Percentiles rank a stretch among this genome's conserved stretches.
phyloP scores from a whole-genome alignment of 495 filamentous ascomycete genomes.

The Xylaria acuta region DNA sequence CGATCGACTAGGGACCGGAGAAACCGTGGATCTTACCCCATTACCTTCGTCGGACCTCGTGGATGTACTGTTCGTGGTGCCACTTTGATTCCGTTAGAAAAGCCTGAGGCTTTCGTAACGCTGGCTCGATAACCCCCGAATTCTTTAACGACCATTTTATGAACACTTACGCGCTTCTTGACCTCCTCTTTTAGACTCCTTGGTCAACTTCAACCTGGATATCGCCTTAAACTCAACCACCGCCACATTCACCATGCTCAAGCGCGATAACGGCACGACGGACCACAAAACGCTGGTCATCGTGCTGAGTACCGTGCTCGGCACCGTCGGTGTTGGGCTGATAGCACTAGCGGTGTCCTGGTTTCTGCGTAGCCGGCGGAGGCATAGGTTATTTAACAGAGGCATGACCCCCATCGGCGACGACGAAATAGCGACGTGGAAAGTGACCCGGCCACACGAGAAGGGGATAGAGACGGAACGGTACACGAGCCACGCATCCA shows the following conservation, averaged over 20 bases:
- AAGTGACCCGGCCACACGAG: constrained; percentile 37
- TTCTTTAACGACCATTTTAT: neutral
- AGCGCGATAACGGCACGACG: constrained; percentile 22
- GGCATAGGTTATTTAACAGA: constrained; percentile 47
- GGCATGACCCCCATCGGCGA: constrained; percentile 58
- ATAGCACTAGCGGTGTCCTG: constrained; percentile 40
- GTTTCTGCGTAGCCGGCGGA: constrained; percentile 41
- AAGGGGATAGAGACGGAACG: constrained; percentile 34
- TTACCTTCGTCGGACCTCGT: neutral
- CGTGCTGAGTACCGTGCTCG: constrained; percentile 50
- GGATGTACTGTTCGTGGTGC: neutral
- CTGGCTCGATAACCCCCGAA: constrained; percentile 15
- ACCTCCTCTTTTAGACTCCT: neutral
- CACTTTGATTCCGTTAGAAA: neutral
- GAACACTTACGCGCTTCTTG: neutral
- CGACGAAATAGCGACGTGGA: constrained; percentile 61
- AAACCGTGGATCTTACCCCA: neutral
- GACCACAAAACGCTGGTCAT: constrained; percentile 46
- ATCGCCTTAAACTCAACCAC: neutral
- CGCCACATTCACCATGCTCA: constrained; percentile 23
- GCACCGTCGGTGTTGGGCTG: constrained; percentile 44
- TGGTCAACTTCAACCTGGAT: neutral
- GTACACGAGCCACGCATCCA: constrained; percentile 39
- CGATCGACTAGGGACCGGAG: neutral
- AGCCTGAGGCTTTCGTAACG: constrained; percentile 15